Percentiles rank a stretch among this genome's conserved stretches.
phyloP scores from a whole-genome alignment of 192 early-diverging fungal species.

The Borealophlyctis nickersoniae region DNA sequence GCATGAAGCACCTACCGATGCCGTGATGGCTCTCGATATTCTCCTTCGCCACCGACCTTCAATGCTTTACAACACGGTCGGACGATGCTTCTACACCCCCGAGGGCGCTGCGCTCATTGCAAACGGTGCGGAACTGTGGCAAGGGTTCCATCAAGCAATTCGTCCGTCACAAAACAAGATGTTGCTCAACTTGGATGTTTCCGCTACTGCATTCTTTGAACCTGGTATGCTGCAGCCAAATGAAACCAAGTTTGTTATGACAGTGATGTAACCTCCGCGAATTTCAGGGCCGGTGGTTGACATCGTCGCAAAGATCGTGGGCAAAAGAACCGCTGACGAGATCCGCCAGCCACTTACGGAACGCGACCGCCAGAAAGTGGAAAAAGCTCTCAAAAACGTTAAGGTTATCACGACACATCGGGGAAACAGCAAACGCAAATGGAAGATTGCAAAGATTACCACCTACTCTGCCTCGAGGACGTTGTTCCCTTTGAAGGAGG shows the following conservation, averaged over 20 bases:
- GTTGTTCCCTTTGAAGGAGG: slow-evolving; percentile 56
- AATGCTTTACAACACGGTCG: slow-evolving; percentile 71
- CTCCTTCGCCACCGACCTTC: slow-evolving; percentile 79
- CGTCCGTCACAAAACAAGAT: slow-evolving; percentile 66
- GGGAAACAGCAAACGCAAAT: slow-evolving; percentile 64
- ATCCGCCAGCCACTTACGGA: slow-evolving; percentile 44
- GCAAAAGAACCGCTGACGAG: slow-evolving; percentile 42
- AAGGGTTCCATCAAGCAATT: slow-evolving; percentile 89
- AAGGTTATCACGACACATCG: slow-evolving; percentile 53
- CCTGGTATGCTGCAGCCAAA: slow-evolving; percentile 26
- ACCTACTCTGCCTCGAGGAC: slow-evolving; percentile 59
- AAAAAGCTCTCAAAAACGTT: slow-evolving; percentile 42
- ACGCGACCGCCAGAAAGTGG: slow-evolving; percentile 46
- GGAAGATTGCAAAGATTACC: slow-evolving; percentile 71
- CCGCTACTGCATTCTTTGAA: slow-evolving; percentile 58
- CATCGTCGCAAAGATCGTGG: slow-evolving; percentile 64
- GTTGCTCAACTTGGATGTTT: slow-evolving; percentile 59
- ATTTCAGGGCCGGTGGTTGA: slow-evolving; percentile 60
- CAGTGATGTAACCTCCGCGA: neutral
- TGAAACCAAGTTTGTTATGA: neutral
- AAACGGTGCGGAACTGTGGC: slow-evolving; percentile 87
- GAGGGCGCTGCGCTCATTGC: slow-evolving; percentile 46
- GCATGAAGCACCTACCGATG: slow-evolving; percentile 50
- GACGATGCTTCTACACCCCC: slow-evolving; percentile 88
- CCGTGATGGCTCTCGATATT: slow-evolving; percentile 66